phyloP scores from a whole-genome alignment of 2,329 filamentous ascomycete genomes.

The Colletotrichum sp. region DNA sequence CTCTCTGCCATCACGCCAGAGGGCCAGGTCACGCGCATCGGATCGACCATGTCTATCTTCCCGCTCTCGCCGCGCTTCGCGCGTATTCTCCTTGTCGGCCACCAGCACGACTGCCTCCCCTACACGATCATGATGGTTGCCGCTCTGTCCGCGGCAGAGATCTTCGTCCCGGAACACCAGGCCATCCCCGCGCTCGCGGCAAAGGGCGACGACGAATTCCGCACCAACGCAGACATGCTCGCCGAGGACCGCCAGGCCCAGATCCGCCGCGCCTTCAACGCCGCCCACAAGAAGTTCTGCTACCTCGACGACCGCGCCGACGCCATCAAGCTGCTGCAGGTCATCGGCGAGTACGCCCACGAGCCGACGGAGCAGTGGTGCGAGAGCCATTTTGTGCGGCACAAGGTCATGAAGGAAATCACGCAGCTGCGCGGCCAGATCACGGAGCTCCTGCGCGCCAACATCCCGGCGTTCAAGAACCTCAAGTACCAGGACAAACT shows the following conservation, averaged over 20 bases:
- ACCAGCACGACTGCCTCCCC: slow-evolving; percentile 80
- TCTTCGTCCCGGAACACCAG: slow-evolving; percentile 85
- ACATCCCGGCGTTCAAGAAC: slow-evolving; percentile 70
- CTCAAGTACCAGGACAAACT: slow-evolving; percentile 62
- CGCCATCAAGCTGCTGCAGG: slow-evolving; percentile 88
- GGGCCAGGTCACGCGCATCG: slow-evolving; percentile 80
- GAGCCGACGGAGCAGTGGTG: slow-evolving; percentile 78
- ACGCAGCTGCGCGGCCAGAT: slow-evolving; percentile 84
- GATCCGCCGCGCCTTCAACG: slow-evolving; percentile 66
- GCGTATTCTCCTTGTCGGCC: slow-evolving; percentile 88
- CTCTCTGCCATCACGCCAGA: slow-evolving; percentile 77
- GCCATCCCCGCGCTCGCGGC: slow-evolving; percentile 64
- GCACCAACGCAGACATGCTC: slow-evolving; percentile 71
- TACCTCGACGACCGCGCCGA: slow-evolving; percentile 84
- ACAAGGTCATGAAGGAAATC: slow-evolving; percentile 87
- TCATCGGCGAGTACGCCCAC: slow-evolving; percentile 85
- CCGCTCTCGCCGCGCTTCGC: slow-evolving; percentile 90
- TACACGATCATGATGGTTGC: slow-evolving; percentile 91
- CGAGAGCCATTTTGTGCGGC: slow-evolving; percentile 81
- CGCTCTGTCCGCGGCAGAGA: slow-evolving; percentile 83
- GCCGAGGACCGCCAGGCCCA: slow-evolving; percentile 74
- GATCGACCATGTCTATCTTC: slow-evolving; percentile 84
- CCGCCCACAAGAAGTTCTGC: slow-evolving; percentile 79
- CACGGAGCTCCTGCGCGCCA: slow-evolving; percentile 77
- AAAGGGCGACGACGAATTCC: slow-evolving; percentile 52